Conservation (phyloP, 192 early-diverging fungal species). For the Jimgerdemannia flammicorona region DNA sequence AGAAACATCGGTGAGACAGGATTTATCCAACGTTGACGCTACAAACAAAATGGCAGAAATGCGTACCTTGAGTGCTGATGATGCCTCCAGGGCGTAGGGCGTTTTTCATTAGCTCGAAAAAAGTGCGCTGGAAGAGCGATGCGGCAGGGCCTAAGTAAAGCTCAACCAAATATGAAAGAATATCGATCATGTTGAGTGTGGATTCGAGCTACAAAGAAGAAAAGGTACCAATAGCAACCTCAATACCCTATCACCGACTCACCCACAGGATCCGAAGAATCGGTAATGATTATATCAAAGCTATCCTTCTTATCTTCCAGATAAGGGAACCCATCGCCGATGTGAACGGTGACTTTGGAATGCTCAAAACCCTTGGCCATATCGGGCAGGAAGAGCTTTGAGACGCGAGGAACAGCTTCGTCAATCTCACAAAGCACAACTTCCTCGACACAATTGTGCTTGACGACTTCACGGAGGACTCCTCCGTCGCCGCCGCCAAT, state of each 20-base stretch:
- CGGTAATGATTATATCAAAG: conserved; percentile 99
- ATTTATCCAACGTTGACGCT: too few relatives aligned
- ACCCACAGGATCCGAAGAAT: conserved; percentile 95
- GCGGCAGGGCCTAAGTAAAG: conserved; percentile 79
- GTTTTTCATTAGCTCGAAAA: conserved; percentile 91
- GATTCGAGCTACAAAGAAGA: background rate
- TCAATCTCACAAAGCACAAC: conserved; percentile 97
- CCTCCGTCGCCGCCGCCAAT: conserved; percentile 99
- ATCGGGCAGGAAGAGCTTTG: conserved; percentile 90
- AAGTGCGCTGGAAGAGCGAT: conserved; percentile 86
- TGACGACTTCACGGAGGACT: conserved; percentile 96
- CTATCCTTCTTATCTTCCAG: conserved; percentile 80
- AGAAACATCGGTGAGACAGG: background rate
- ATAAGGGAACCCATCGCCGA: conserved; percentile 96
- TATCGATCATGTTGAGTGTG: background rate
- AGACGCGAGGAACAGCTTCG: conserved; percentile 87
- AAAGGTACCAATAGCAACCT: background rate
- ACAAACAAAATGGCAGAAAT: conserved; percentile 15
- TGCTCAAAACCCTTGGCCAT: conserved; percentile 94
- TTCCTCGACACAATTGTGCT: conserved; percentile 90
- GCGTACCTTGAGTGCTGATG: conserved; percentile 88
- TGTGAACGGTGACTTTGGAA: conserved; percentile 91
- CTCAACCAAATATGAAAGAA: background rate
- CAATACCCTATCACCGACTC: conserved; percentile 6
- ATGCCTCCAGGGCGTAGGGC: conserved; percentile 88